Conservation (phyloP, 768 basidiomycete genomes). For the Lentinula guzmanii region DNA sequence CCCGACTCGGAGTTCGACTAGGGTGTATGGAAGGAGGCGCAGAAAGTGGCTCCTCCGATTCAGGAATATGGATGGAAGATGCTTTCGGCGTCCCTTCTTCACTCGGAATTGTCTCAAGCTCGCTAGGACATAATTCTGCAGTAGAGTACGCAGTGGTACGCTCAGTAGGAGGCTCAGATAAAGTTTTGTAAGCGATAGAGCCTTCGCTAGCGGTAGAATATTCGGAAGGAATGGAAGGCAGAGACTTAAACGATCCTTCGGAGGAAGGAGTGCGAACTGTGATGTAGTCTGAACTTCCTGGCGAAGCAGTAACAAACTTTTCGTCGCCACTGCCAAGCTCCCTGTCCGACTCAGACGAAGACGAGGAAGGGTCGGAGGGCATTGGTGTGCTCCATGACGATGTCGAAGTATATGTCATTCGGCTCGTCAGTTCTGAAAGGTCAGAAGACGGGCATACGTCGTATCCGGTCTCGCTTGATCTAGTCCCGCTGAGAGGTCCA, state of each 20-base stretch:
- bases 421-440: slow-evolving; percentile 32
- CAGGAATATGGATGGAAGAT: slow-evolving; percentile 26
- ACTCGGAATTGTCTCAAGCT: slow-evolving; percentile 35
- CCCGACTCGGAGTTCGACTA: slow-evolving; percentile 7
- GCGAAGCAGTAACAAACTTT: slow-evolving; percentile 38
- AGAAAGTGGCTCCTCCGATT: slow-evolving; percentile 18
- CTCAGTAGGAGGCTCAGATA: slow-evolving; percentile 39
- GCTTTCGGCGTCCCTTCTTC: slow-evolving; percentile 34
- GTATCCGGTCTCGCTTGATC: slow-evolving; percentile 45
- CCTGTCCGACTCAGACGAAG: slow-evolving; percentile 20
- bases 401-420: slow-evolving; percentile 20
- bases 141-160: slow-evolving; percentile 41
- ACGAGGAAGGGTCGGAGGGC: slow-evolving; percentile 27
- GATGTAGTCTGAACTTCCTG: slow-evolving; percentile 48
- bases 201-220: slow-evolving; percentile 49
- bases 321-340: slow-evolving; percentile 27
- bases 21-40: background rate
- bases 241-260: slow-evolving; percentile 45
- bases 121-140: slow-evolving; percentile 36
- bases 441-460: slow-evolving; percentile 50
- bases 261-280: slow-evolving; percentile 36
- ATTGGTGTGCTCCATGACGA: slow-evolving; percentile 17
- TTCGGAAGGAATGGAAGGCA: slow-evolving; percentile 55
- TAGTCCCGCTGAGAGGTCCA: slow-evolving; percentile 13
- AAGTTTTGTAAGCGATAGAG: slow-evolving; percentile 37